Conservation (phyloP, 23 red algal genomes). For the Porphyridium purpureum region DNA sequence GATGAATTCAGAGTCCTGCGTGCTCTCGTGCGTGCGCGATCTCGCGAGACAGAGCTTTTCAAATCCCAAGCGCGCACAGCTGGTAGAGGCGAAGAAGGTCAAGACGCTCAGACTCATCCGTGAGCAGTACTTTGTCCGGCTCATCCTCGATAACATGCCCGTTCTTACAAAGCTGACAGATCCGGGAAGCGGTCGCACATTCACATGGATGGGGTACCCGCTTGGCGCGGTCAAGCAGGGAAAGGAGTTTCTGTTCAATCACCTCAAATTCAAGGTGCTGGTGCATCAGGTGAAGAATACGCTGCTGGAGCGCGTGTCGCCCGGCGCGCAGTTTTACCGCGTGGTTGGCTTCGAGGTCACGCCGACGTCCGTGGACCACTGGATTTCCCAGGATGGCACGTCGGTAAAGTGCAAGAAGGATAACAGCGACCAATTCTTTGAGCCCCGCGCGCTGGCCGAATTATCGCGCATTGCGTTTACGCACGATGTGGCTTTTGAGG, state of each 20-base stretch:
- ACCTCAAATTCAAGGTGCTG: conserved; percentile 54
- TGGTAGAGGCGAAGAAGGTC: conserved; percentile 13
- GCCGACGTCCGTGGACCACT: conserved; percentile 35
- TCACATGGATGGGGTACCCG: conserved; percentile 57
- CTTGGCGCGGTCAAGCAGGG: conserved; percentile 32
- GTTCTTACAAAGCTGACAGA: conserved; percentile 35
- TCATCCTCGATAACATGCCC: conserved; percentile 91
- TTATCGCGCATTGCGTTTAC: conserved; percentile 24
- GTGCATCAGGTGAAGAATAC: conserved; percentile 17
- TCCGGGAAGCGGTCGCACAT: conserved; percentile 7
- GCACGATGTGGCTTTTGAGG: conserved; percentile 67
- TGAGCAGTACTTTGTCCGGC: conserved; percentile 51
- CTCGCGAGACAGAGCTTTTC: too few species aligned
- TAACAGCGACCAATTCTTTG: background rate
- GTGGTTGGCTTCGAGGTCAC: conserved; percentile 91
- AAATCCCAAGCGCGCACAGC: background rate
- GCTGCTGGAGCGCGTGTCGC: too few species aligned
- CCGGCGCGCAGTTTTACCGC: background rate
- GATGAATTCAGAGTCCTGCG: conserved; percentile 42
- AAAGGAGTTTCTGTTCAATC: conserved; percentile 62
- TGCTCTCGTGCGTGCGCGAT: conserved; percentile 26
- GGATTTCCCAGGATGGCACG: background rate
- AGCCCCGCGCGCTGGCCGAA: background rate
- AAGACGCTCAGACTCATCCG: too few species aligned
- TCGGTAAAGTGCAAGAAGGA: too few species aligned